phyloP scores from a whole-genome alignment of 2,329 filamentous ascomycete genomes.

The Cladosporium sphaerospermum region DNA sequence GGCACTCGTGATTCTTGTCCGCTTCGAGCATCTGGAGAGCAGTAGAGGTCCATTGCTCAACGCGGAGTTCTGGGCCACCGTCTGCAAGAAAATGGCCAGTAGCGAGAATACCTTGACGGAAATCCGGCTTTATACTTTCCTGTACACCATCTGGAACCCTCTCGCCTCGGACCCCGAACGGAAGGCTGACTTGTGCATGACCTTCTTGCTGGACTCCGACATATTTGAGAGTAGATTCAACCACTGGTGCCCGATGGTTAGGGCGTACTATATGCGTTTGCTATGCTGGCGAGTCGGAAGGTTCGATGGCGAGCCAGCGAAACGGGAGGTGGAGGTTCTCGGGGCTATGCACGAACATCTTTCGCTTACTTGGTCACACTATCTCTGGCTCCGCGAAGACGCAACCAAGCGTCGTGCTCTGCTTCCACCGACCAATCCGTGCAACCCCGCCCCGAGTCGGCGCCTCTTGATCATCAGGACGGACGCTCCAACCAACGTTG shows the following conservation, averaged over 20 bases:
- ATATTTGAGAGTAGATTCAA: constrained; percentile 79
- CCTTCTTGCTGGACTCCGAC: constrained; percentile 67
- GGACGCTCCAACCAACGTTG: constrained; percentile 52
- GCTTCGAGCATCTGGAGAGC: constrained; percentile 48
- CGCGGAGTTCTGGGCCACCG: constrained; percentile 80
- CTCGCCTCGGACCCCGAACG: constrained; percentile 59
- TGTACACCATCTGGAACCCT: constrained; percentile 74
- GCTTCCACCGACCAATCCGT: constrained; percentile 70
- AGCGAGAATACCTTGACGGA: constrained; percentile 88
- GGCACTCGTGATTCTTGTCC: constrained; percentile 60
- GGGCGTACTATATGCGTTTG: constrained; percentile 85
- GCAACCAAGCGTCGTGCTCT: constrained; percentile 53
- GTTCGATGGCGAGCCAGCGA: constrained; percentile 57
- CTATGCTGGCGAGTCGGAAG: constrained; percentile 84
- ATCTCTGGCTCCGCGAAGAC: constrained; percentile 64
- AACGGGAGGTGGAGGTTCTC: constrained; percentile 51
- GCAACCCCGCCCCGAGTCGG: constrained; percentile 75
- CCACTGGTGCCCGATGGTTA: constrained; percentile 93
- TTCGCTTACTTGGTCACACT: constrained; percentile 70
- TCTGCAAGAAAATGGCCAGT: constrained; percentile 69
- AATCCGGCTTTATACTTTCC: constrained; percentile 73
- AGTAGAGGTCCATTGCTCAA: constrained; percentile 51
- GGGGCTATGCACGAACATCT: constrained; percentile 61
- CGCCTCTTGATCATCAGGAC: constrained; percentile 84
- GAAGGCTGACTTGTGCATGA: constrained; percentile 64